Evolutionary conservation across 352 stramenopile genomes (phyloP), one percentile per base, ranked within the genome.

Genomic region (Pythium sp.): DNA sequence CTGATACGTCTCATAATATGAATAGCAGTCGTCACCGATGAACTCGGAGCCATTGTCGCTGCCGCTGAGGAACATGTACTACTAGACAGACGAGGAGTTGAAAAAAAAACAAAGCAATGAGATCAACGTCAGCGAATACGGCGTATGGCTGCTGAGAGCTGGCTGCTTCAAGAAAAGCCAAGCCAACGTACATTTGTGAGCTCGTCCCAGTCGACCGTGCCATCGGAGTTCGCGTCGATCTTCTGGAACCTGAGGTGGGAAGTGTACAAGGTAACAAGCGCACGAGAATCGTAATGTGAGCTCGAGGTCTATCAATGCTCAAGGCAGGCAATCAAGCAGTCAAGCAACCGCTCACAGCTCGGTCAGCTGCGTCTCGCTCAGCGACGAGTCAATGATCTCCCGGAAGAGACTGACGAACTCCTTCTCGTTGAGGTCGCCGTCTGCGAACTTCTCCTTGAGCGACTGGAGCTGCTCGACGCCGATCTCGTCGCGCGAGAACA

Each of bases 121-220:
- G n/a, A 55, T 41, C n/a, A 32, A 36, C 22, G 57, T 47, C 36
- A 62, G 32, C 14, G 49, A 58, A 18, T 15, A n/a, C 18, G 22
- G 11, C 14, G 5, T 15, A 26, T 43, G 28, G 8, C 9, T 4
- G 15, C 7, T 18, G 28, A 18, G 24, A 53, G 58, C 26, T 32
- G 28, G 28, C 28, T 49, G 12, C 11, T 14, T 24, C 22, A 4
- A 49, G 41, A 32, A 5, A 26, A 3, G 26, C 28, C 38, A 56
- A 41, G 41, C 38, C 38, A 47, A 47, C 38, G 12, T 47, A 91
- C 85, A 67, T 92, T 94, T 3, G 90, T 97, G 53, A 97, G 87
- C 67, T 97, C 90, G 66, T 96, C 90, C 90, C 90, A 97, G 68
- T 95, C 88, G 26, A 97, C 87, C 1, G 82, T 92, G 18, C 90